Base-by-base conservation (phyloP, 2,329 filamentous ascomycete genomes). In the Alternaria brassicicola region DNA sequence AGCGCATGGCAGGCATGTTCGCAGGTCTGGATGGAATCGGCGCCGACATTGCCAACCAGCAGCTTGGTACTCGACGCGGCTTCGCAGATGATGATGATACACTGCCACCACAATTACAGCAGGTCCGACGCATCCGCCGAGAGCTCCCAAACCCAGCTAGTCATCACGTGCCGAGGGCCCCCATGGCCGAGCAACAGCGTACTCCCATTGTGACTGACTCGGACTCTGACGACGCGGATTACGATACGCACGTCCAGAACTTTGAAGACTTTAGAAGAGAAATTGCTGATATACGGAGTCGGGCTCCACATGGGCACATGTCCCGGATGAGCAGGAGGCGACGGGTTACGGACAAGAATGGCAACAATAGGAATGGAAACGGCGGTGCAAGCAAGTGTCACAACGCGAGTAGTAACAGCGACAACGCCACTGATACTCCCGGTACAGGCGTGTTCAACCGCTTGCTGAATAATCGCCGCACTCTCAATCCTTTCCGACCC, bases 201-300 rank as follows among this genome's bases (percentile, higher is more conserved):
- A 38, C 31, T 12, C 33, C 36, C 12, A 59, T 63, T 23, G 47
- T 54, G 23, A 50, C 60, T 30, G 33, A 53, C 28, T 56, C 59
- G 6, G 33, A 45, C 15, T 41, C 56, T 25, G 49, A 58, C 12
- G n/a, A 50, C 36, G 59, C 28, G 17, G 53, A 46, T 23, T 59
- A 59, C 21, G 45, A 48, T 15, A 41, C 56, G 3, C 31, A 57
- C 21, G 28, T 51, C 3, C 49, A 53, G 13, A 60, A 48, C 48
- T 66, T 52, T 42, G 30, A 55, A 10, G 30, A 50, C 10, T 35
- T 59, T 13, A 57, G 46, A 0, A 55, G 55, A 4, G 57, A 66
- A 28, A 60, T 66, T 7, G 59, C 55, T 21, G 33, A 52, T 21
- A 49, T 67, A 17, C 57, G 61, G 30, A 36, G 38, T 15, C 52